Conservation (phyloP, 306 rosid genomes). For the Leucaena leucocephala region DNA sequence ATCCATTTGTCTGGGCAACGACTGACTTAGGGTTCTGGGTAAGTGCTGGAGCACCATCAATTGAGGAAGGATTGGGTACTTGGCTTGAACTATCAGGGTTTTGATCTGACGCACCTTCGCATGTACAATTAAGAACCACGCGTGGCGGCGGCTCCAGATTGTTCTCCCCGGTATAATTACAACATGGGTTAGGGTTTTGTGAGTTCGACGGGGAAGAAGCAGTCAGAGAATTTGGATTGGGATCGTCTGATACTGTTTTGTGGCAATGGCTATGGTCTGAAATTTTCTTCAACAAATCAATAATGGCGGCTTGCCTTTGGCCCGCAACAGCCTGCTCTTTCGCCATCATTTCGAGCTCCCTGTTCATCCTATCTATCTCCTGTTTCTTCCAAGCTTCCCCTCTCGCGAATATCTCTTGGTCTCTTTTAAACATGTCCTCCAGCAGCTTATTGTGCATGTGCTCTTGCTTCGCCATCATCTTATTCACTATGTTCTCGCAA, state of each 20-base stretch:
- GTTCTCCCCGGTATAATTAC: not conserved
- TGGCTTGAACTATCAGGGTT: slow-evolving; percentile 52
- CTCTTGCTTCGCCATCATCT: slow-evolving; percentile 81
- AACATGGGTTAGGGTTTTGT: slow-evolving; percentile 45
- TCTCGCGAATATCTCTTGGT: slow-evolving; percentile 62
- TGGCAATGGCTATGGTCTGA: slow-evolving; percentile 29
- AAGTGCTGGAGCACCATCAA: slow-evolving; percentile 17
- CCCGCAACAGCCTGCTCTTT: slow-evolving; percentile 66
- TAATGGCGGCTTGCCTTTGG: slow-evolving; percentile 66
- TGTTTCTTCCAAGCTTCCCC: slow-evolving; percentile 86
- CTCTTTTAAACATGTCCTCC: slow-evolving; percentile 74
- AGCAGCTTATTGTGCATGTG: slow-evolving; percentile 71
- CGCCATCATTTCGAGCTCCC: slow-evolving; percentile 74
- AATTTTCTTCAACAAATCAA: slow-evolving; percentile 65
- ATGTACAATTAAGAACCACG: not conserved
- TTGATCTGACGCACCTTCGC: not conserved
- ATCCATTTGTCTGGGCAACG: not conserved
- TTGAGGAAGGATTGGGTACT: slow-evolving; percentile 34
- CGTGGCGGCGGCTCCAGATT: not conserved
- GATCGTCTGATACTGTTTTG: slow-evolving; percentile 20
- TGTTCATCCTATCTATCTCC: slow-evolving; percentile 73
- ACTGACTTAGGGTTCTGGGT: slow-evolving; percentile 37
- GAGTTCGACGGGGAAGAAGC: slow-evolving; percentile 26
- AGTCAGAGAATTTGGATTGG: slow-evolving; percentile 3
- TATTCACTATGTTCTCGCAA: slow-evolving; percentile 69